Evolutionary conservation across 495 filamentous ascomycete genomes (phyloP), one percentile per base, ranked within the genome.

Genomic region (Elasticomyces elasticus): DNA sequence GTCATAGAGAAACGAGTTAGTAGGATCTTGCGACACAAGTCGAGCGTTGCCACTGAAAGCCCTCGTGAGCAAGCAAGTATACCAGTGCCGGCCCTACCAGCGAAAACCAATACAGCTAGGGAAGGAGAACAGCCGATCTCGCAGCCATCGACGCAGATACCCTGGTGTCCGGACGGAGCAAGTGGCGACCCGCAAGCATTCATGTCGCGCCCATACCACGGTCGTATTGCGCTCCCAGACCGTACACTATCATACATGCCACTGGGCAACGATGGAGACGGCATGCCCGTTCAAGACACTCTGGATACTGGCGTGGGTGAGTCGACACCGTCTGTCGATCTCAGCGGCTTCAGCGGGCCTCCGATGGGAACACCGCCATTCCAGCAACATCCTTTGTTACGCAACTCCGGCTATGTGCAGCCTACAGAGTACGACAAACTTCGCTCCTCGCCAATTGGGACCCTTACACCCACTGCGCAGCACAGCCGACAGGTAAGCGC

Each of bases 341-440:
- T 42, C 30, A 50, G 15, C 23, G 28, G 44, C 10, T 43, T 31
- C 19, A 20, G 30, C 17, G 53, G 43, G 1, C 53, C 45, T 4
- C 31, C 53, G 1, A 6, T 45, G 3, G 33, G 45, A 7, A 50
- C 53, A 15, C 44, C 46, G 19, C 45, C 53, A 11, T 40, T 49
- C 25, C 44, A 49, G 30, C 53, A 50, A 19, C 53, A 50, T 49
- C 53, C 44, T 24, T 19, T 50, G 11, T 27, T 19, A 19, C 28
- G 45, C 43, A 42, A 50, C 17, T 55, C 53, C 3, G 33, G 26
- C 24, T 20, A 17, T 25, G 40, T 37, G n/a, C 53, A 49, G 24
- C 13, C 53, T 1, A 55, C 6, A n/a, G 53, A 49, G 45, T 55
- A 55, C 30, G 53, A 55, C 17, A 55, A 22, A 17, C 44, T 55